Conservation (phyloP, 805 yeast genomes). For the Nakazawaea siamensis region DNA sequence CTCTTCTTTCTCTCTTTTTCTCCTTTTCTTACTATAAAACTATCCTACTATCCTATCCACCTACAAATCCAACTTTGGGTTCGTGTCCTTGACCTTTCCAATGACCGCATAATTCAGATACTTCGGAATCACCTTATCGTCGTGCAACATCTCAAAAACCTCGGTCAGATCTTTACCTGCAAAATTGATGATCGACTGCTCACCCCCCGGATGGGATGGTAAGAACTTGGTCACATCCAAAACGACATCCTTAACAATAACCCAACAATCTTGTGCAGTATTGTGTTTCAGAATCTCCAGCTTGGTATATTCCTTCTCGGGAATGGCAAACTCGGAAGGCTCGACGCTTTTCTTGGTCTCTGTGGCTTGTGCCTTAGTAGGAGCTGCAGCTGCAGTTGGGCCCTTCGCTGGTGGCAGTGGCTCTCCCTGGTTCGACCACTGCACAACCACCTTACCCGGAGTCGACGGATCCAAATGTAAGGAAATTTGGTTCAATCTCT, state of each 20-base stretch:
- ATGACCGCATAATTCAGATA: conserved; percentile 40
- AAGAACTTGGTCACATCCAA: conserved; percentile 38
- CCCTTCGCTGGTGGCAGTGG: conserved; percentile 1
- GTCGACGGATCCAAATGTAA: conserved; percentile 34
- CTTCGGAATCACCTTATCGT: conserved; percentile 43
- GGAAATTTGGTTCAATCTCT: conserved; percentile 32
- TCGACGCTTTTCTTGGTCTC: conserved; percentile 11
- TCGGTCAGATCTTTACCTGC: conserved; percentile 68
- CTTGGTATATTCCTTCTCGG: conserved; percentile 35
- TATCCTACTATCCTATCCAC: too few relatives aligned
- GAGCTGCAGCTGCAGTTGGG: background rate
- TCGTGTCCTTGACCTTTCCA: conserved; percentile 41
- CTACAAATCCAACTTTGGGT: conserved; percentile 22
- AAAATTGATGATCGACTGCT: conserved; percentile 56
- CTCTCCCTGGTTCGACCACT: conserved; percentile 18
- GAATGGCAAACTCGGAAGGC: conserved; percentile 26
- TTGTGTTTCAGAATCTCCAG: conserved; percentile 43
- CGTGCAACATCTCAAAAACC: conserved; percentile 50
- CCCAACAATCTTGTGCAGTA: conserved; percentile 41
- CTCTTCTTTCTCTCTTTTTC: too few relatives aligned
- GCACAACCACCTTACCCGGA: conserved; percentile 27
- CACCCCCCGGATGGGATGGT: conserved; percentile 64
- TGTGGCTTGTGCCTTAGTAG: conserved; percentile 7
- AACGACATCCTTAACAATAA: conserved; percentile 43
- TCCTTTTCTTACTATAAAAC: too few relatives aligned